Evolutionary conservation across 2,329 filamentous ascomycete genomes (phyloP).

Genomic region (Penicillium sp.): DNA sequence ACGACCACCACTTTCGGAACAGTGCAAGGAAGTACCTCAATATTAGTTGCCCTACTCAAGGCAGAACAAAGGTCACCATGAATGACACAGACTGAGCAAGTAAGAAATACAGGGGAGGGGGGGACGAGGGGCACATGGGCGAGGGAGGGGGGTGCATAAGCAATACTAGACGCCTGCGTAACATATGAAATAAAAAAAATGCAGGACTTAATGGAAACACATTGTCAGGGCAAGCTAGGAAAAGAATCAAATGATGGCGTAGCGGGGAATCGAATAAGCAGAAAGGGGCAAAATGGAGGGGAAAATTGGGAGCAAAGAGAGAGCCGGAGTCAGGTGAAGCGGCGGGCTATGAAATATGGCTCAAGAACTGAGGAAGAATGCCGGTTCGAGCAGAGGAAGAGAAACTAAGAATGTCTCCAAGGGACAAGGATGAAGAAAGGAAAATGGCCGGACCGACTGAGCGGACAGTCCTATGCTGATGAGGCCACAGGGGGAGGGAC

Average conservation of each 20-base stretch:
- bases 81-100: conserved; percentile 8
- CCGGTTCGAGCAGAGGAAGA: conserved; percentile 2
- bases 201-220: conserved; percentile 11
- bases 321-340: no score
- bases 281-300: no score
- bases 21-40: conserved; percentile 4
- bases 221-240: conserved; percentile 8
- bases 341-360: no score
- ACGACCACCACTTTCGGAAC: not conserved
- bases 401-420: not conserved
- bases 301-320: no score
- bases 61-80: not conserved
- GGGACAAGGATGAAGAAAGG: not conserved
- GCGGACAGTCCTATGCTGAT: conserved; percentile 5
- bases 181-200: conserved; percentile 27
- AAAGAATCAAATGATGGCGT: conserved; percentile 8
- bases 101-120: conserved; percentile 13
- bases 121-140: conserved; percentile 6
- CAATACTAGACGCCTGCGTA: conserved; percentile 32
- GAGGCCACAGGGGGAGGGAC: conserved; percentile 7
- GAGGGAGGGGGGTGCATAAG: conserved; percentile 13
- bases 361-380: conserved; percentile 1
- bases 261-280: conserved; percentile 6
- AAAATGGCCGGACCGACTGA: conserved; percentile 9
- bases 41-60: conserved; percentile 14